Evolutionary conservation across 176 grass and related monocot species (phyloP).

Genomic region (Oryza glaberrima): DNA sequence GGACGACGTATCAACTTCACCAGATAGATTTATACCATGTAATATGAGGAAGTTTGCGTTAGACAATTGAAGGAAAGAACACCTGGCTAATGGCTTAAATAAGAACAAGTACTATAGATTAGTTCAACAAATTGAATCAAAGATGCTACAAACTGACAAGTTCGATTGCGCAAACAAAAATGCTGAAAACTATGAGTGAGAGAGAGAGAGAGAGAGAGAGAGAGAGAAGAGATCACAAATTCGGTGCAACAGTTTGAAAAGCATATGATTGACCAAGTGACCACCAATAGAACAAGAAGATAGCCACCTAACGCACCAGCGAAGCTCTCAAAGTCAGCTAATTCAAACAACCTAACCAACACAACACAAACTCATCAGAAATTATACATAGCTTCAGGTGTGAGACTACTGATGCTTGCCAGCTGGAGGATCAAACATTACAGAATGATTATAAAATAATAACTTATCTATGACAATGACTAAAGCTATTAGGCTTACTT

Average conservation of each 20-base stretch:
- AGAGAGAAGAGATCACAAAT: too few species aligned
- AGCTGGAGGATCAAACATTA: not conserved
- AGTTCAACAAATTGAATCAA: not conserved
- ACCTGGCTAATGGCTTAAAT: not conserved
- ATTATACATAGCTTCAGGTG: not conserved
- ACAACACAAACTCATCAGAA: not conserved
- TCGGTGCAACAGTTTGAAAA: too few species aligned
- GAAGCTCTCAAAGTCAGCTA: not conserved
- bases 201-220: too few species aligned
- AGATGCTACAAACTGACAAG: not conserved
- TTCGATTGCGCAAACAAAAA: not conserved
- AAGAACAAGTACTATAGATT: not conserved
- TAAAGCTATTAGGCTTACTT: not conserved
- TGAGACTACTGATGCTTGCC: not conserved
- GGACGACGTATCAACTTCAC: not conserved
- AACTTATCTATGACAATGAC: not conserved
- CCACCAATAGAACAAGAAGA: not conserved
- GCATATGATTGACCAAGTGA: too few species aligned
- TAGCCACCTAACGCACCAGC: not conserved
- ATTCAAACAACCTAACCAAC: conserved; percentile 7
- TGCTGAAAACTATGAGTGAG: too few species aligned
- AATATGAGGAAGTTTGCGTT: too few species aligned
- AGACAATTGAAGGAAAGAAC: not conserved
- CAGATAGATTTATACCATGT: not conserved
- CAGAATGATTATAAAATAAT: not conserved